Evolutionary conservation across 306 rosid species (phyloP).

Genomic region (Sicyos baderoa): DNA sequence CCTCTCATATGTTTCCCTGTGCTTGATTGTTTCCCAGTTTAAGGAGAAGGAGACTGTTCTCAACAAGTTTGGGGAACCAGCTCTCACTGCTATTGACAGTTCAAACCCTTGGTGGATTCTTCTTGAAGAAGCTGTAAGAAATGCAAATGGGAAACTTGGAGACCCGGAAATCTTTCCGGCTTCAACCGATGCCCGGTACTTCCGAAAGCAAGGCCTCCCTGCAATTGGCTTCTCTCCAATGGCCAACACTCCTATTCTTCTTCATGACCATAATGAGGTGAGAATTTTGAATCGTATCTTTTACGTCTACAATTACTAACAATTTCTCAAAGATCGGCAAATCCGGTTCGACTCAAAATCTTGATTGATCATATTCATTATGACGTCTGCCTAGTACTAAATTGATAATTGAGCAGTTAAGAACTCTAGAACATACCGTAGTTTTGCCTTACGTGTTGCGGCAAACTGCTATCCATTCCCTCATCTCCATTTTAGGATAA

Average conservation of each 20-base stretch:
- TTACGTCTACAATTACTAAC: background rate
- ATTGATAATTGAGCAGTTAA: background rate
- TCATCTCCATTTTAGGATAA: too few relatives aligned
- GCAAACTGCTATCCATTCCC: too few relatives aligned
- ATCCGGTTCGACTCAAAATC: background rate
- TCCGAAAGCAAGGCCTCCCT: constrained; percentile 63
- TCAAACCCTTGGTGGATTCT: constrained; percentile 89
- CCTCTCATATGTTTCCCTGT: constrained; percentile 15
- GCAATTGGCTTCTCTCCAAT: constrained; percentile 96
- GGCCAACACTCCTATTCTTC: constrained; percentile 82
- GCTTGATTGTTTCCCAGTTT: constrained; percentile 50
- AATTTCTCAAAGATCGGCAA: background rate
- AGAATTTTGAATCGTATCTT: constrained; percentile 14
- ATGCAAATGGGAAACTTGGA: constrained; percentile 75
- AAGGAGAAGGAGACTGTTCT: constrained; percentile 43
- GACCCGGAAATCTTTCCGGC: constrained; percentile 84
- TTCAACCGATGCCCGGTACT: constrained; percentile 77
- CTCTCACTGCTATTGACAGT: constrained; percentile 55
- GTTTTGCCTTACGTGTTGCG: background rate
- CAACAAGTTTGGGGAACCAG: constrained; percentile 49
- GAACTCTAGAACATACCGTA: background rate
- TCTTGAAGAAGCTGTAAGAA: constrained; percentile 58
- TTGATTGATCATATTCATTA: constrained; percentile 1
- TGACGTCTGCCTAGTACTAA: background rate
- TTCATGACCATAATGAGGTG: constrained; percentile 97